Evolutionary conservation across 495 filamentous ascomycete genomes (phyloP).

Genomic region (Antarctomyces pellizariae): DNA sequence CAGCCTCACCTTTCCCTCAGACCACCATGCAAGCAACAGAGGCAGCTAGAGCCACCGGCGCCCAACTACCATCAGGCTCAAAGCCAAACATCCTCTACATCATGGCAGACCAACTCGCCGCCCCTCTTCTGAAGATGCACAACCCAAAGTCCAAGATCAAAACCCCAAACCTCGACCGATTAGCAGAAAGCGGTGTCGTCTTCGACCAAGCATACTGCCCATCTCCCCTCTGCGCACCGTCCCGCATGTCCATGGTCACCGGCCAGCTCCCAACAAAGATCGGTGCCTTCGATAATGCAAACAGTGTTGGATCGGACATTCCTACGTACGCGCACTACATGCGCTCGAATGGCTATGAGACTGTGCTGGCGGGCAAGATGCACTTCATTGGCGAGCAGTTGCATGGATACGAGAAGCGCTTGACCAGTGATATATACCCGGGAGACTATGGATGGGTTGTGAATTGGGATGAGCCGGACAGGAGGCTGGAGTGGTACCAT

Average conservation of each 20-base stretch:
- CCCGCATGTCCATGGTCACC: slow-evolving; percentile 72
- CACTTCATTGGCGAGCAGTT: slow-evolving; percentile 86
- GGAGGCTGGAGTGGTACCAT: slow-evolving; percentile 74
- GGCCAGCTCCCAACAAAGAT: slow-evolving; percentile 73
- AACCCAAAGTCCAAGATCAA: slow-evolving; percentile 59
- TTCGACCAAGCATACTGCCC: slow-evolving; percentile 84
- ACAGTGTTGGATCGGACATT: slow-evolving; percentile 44
- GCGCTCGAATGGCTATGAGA: slow-evolving; percentile 64
- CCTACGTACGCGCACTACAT: slow-evolving; percentile 82
- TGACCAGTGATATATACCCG: slow-evolving; percentile 85
- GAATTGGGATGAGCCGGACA: slow-evolving; percentile 73
- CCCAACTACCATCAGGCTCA: not conserved
- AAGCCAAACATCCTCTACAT: slow-evolving; percentile 59
- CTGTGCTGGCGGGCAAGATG: slow-evolving; percentile 82
- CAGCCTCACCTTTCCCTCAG: slow-evolving; percentile 13
- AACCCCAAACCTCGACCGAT: slow-evolving; percentile 64
- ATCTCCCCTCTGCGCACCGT: slow-evolving; percentile 69
- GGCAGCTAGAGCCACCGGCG: slow-evolving; percentile 4
- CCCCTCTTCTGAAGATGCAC: slow-evolving; percentile 63
- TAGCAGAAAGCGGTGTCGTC: slow-evolving; percentile 53
- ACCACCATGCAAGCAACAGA: slow-evolving; percentile 7
- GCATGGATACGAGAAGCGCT: slow-evolving; percentile 67
- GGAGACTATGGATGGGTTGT: slow-evolving; percentile 78
- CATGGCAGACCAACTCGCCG: slow-evolving; percentile 84
- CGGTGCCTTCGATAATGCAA: slow-evolving; percentile 69